Conservation (phyloP, 2,329 filamentous ascomycete species). For the Sclerotinia minor region DNA sequence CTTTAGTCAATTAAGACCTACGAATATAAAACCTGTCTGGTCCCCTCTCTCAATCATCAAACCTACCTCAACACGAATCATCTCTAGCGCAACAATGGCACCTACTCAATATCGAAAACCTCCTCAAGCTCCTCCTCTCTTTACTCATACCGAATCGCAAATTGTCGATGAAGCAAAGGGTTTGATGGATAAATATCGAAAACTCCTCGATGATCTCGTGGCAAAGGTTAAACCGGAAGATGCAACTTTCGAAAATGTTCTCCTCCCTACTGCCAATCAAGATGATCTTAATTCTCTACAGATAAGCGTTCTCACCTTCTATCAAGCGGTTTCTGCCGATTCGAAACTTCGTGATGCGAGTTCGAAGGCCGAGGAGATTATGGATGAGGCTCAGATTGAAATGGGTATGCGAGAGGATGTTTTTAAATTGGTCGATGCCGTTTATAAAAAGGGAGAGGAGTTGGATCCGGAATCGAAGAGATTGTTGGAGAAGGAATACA, state of each 20-base stretch:
- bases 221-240: conserved; percentile 52
- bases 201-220: conserved; percentile 65
- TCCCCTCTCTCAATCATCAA: conserved; percentile 12
- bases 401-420: conserved; percentile 79
- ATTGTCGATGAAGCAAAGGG: conserved; percentile 67
- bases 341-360: conserved; percentile 71
- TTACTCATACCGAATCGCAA: conserved; percentile 70
- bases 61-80: conserved; percentile 17
- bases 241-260: conserved; percentile 54
- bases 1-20: conserved; percentile 54
- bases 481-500: conserved; percentile 76
- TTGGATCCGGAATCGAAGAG: conserved; percentile 69
- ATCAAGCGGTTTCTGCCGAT: conserved; percentile 73
- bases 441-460: conserved; percentile 57
- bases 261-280: conserved; percentile 69
- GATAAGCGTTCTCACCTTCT: conserved; percentile 72
- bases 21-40: conserved; percentile 25
- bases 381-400: conserved; percentile 77
- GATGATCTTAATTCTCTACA: conserved; percentile 65
- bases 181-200: conserved; percentile 59
- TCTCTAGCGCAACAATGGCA: conserved; percentile 61
- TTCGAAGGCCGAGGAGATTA: conserved; percentile 71
- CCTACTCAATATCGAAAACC: conserved; percentile 68
- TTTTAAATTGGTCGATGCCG: conserved; percentile 64
- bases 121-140: conserved; percentile 75